Base-by-base conservation (phyloP, 2,329 filamentous ascomycete species). In the Plectosphaerella cucumerina region DNA sequence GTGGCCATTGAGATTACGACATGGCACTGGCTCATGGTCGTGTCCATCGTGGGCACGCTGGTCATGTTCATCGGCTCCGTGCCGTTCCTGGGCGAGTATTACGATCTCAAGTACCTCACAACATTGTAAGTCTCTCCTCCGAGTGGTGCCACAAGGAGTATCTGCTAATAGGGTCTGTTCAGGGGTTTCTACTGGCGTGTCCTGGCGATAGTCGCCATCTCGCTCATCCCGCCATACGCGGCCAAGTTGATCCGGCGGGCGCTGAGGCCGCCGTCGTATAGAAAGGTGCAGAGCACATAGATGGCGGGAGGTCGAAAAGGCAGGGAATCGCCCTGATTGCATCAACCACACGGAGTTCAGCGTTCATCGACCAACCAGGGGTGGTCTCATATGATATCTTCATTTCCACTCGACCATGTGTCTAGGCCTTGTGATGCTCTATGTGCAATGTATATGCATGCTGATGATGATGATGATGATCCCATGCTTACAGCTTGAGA, bases 1-100 rank as follows among this genome's bases (percentile, higher is more conserved):
- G 94, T 97, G 3, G 93, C 92, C 4, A 90, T 96, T 53, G 89
- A 96, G 65, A 89, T 99, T 60, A 96, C 90, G 4, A 99, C 94
- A 0, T 99, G 94, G 94, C 94, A 97, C 68, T 87, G 87, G 37
- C 78, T 93, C 55, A 97, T 97, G 92, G 86, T 96, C 50, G 73
- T 89, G 48, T 86, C 81, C 58, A 87, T 97, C 54, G 63, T 96
- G 6, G 92, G 90, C 14, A 99, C 94, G 0, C 86, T 89, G 43
- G 66, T 87, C 23, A 67, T 93, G n/a, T 99, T 89, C 62, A 75
- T 92, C 22, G 90, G 84, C 3, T 90, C 84, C 37, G 76, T 97
- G 18, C 94, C 94, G 3, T 96, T 97, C 61, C 69, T 99, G 20
- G 88, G 87, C 3, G 78, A 79, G n/a, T 97, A 97, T 66, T 97